phyloP scores from a whole-genome alignment of 1,284 basidiomycete genomes.

The Caloboletus firmus region DNA sequence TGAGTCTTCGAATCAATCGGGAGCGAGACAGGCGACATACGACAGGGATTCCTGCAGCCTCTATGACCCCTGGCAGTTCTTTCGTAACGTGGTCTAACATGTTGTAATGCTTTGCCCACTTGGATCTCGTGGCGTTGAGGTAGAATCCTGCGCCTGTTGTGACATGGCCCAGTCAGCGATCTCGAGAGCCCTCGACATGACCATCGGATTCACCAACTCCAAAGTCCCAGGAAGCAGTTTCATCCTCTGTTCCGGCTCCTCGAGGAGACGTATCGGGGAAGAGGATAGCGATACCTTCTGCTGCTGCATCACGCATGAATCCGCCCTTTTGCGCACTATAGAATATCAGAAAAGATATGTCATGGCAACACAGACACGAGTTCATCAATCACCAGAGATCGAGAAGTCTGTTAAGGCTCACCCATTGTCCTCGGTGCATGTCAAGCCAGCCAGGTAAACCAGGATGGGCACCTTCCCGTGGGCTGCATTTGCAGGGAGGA shows the following conservation, averaged over 20 bases:
- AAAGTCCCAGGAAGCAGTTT: slow-evolving; percentile 90
- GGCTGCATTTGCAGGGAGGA: slow-evolving; percentile 69
- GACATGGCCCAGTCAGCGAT: not conserved
- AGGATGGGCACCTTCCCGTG: slow-evolving; percentile 74
- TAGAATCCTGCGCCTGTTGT: slow-evolving; percentile 86
- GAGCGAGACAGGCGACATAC: slow-evolving; percentile 40
- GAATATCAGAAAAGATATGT: not conserved
- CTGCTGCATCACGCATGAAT: slow-evolving; percentile 78
- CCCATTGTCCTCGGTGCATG: slow-evolving; percentile 97
- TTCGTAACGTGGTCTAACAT: slow-evolving; percentile 84
- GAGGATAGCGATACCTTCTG: slow-evolving; percentile 85
- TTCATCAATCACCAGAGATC: not conserved
- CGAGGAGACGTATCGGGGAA: slow-evolving; percentile 97
- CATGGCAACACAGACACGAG: not conserved
- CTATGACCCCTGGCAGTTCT: slow-evolving; percentile 80
- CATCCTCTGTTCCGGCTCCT: slow-evolving; percentile 86
- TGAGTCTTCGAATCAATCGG: slow-evolving; percentile 1
- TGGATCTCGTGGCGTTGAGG: slow-evolving; percentile 80
- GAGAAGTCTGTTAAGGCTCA: slow-evolving; percentile 36
- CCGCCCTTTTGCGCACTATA: slow-evolving; percentile 83
- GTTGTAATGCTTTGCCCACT: slow-evolving; percentile 85
- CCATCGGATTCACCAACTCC: slow-evolving; percentile 58
- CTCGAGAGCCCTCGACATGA: not conserved
- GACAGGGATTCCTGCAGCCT: slow-evolving; percentile 64
- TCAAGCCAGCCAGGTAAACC: slow-evolving; percentile 90